Evolutionary conservation across 2,329 filamentous ascomycete genomes (phyloP), one percentile per base, ranked within the genome.

Genomic region (Scedosporium minutisporum): DNA sequence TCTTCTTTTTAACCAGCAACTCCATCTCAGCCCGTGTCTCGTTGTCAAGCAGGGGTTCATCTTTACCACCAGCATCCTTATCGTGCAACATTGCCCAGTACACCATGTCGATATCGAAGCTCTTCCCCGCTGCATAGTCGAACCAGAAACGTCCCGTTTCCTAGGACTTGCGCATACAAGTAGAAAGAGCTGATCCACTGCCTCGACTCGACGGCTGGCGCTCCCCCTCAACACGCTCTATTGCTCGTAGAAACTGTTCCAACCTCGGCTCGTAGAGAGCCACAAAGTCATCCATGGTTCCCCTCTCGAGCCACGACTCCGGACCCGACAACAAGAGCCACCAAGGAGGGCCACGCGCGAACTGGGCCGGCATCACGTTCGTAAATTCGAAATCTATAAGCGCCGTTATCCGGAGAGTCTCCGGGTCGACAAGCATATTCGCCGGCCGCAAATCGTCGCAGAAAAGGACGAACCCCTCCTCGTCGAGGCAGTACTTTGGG

Each of bases 371-470:
- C 71, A 76, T 73, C 58, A 67, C 66, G 64, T 79, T 75, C 55
- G 75, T 75, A 57, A 76, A 78, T 66, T 77, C 75, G 23, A 72
- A 68, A 63, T 78, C 75, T 48, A 78, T 64, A 18, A 76, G 66
- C 1, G 73, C 75, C 0, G 68, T 75, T 51, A 78, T 74, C 6
- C 65, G 65, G 1, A 74, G 65, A 27, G 71, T 76, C 4, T 69
- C 63, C 9, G 69, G 72, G 58, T 79, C 67, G 12, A 71, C 66
- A 29, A 78, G 72, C 66, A 78, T 74, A 63, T 78, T 77, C 21
- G 67, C 21, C 4, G 73, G 72, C 33, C 69, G 70, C 21, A 78
- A 57, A 64, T 77, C 74, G 63, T 76, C 73, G 63, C 73, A 77
- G 66, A 74, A 78, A 58, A 70, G 67, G 63, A 69, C 67, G 66